Percentiles rank a stretch among this genome's conserved stretches.
Evolutionary conservation across 129 eudicot species (phyloP).

Genomic region (Artemisia argyi): DNA sequence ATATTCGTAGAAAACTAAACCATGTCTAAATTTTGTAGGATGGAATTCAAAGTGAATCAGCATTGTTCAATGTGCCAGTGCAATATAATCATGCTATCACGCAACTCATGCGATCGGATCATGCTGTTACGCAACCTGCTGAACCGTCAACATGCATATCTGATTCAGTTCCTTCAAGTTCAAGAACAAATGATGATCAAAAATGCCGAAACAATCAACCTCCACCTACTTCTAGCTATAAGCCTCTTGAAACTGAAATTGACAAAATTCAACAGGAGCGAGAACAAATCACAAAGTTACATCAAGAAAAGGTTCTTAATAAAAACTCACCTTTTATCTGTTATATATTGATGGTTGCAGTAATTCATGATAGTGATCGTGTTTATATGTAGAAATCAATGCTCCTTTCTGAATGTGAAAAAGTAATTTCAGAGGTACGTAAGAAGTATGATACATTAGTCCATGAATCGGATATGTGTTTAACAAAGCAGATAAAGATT

Average conservation of each 20-base stretch:
- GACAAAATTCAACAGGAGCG: conserved; percentile 40
- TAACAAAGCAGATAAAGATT: conserved; percentile 27
- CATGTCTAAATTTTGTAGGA: no score
- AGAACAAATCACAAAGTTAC: conserved; percentile 34
- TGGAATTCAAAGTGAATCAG: no score
- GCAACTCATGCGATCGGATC: no score
- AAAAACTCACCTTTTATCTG: neutral
- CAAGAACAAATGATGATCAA: neutral
- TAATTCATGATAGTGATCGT: neutral
- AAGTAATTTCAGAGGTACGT: conserved; percentile 42
- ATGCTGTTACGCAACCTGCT: no score
- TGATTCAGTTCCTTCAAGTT: neutral
- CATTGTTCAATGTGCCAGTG: no score
- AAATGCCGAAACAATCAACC: conserved; percentile 24
- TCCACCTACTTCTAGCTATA: no score
- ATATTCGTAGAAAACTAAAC: no score
- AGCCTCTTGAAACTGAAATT: conserved; percentile 42
- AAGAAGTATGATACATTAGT: conserved; percentile 52
- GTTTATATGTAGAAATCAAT: conserved; percentile 39
- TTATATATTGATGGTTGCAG: neutral
- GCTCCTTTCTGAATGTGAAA: conserved; percentile 46
- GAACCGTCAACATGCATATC: no score
- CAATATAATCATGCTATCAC: no score
- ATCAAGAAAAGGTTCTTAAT: conserved; percentile 26
- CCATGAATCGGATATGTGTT: conserved; percentile 35